phyloP scores from a whole-genome alignment of 2,329 filamentous ascomycete species.

The Biscogniauxia marginata region DNA sequence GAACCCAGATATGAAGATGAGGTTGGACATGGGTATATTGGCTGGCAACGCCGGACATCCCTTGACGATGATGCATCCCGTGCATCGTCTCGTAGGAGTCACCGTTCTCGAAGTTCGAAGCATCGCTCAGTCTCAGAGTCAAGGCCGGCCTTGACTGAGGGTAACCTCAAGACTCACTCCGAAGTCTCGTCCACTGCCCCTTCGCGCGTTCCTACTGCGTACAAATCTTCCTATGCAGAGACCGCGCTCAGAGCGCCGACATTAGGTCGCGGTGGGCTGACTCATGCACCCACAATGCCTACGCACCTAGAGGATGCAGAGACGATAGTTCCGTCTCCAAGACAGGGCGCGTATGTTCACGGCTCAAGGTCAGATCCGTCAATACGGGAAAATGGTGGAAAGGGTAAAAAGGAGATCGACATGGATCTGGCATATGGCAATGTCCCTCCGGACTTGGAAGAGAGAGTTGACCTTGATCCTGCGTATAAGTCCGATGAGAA shows the following conservation, averaged over 20 bases:
- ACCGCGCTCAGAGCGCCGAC: conserved; percentile 44
- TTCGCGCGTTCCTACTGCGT: conserved; percentile 39
- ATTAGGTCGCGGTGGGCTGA: conserved; percentile 39
- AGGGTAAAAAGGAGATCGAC: conserved; percentile 58
- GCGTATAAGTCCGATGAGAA: conserved; percentile 58
- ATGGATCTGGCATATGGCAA: conserved; percentile 92
- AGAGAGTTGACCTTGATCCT: conserved; percentile 37
- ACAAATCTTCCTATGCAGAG: conserved; percentile 43
- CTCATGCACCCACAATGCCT: conserved; percentile 33
- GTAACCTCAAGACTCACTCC: conserved; percentile 52
- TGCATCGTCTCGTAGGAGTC: conserved; percentile 44
- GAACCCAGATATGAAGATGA: conserved; percentile 31
- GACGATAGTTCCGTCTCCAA: conserved; percentile 6
- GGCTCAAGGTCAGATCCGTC: conserved; percentile 42
- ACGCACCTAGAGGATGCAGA: conserved; percentile 13
- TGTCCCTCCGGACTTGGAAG: conserved; percentile 65
- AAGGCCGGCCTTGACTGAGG: conserved; percentile 47
- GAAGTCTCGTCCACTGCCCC: conserved; percentile 51
- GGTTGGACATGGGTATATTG: conserved; percentile 26
- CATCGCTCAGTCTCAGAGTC: conserved; percentile 32
- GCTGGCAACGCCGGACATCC: conserved; percentile 23
- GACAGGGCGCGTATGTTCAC: conserved; percentile 22
- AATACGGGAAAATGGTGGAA: conserved; percentile 24
- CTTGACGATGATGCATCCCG: conserved; percentile 36
- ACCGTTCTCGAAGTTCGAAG: conserved; percentile 37